A percentile compares a stretch with the other conserved stretches of the same genome.
Evolutionary conservation across 2,329 filamentous ascomycete species (phyloP).

Genomic region (Aspergillus amoenus): DNA sequence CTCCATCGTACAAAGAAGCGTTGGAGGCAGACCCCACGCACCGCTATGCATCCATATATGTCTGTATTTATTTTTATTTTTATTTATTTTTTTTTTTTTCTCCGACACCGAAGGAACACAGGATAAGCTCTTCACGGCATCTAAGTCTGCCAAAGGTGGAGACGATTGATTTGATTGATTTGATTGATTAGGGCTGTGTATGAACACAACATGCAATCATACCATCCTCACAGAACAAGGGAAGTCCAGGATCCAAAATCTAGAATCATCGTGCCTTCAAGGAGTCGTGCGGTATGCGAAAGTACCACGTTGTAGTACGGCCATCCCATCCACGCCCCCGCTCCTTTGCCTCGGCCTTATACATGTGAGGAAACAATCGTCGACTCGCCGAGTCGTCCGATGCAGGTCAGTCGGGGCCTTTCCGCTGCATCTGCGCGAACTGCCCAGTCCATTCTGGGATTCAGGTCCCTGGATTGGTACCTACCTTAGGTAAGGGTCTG

Average conservation of each 20-base stretch:
- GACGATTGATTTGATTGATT: neutral
- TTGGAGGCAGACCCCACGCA: neutral
- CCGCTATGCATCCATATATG: neutral
- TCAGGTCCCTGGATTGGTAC: neutral
- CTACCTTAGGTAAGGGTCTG: neutral
- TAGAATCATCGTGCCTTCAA: neutral
- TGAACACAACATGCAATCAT: neutral
- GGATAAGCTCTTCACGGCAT: too few relatives aligned
- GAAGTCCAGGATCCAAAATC: neutral
- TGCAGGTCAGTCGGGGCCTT: neutral
- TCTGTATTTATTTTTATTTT: too few relatives aligned
- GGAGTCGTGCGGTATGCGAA: neutral
- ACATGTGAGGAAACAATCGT: too few relatives aligned
- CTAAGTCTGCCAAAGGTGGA: neutral
- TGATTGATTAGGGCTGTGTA: conserved; percentile 3
- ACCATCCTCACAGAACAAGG: neutral
- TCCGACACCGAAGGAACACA: too few relatives aligned
- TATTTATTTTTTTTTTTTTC: too few relatives aligned
- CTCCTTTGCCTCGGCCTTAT: too few relatives aligned
- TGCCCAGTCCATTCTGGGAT: neutral
- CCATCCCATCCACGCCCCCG: too few relatives aligned
- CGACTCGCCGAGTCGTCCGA: too few relatives aligned
- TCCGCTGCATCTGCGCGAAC: neutral
- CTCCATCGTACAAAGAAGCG: neutral
- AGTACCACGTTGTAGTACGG: too few relatives aligned